phyloP scores from a whole-genome alignment of 768 basidiomycete species.

The Panus rudis region DNA sequence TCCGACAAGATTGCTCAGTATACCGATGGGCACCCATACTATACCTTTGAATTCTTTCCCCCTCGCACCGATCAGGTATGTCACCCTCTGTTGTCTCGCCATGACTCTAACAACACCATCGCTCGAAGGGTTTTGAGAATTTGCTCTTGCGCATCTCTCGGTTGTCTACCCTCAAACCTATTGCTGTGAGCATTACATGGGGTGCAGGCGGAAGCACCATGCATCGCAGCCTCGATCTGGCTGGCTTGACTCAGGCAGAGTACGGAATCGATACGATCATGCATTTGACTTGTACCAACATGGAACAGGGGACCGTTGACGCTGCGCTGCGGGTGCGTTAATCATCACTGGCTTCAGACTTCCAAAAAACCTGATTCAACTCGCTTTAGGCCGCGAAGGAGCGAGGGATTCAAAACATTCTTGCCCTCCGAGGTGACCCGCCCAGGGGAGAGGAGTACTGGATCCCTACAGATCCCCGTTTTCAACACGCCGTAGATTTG shows the following conservation, averaged over 20 bases:
- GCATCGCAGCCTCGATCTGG: slow-evolving; percentile 82
- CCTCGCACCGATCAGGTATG: slow-evolving; percentile 84
- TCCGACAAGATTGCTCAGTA: slow-evolving; percentile 55
- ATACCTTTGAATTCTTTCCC: slow-evolving; percentile 95
- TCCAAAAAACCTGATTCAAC: neutral
- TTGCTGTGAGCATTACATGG: slow-evolving; percentile 94
- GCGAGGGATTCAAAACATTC: slow-evolving; percentile 78
- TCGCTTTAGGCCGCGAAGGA: slow-evolving; percentile 61
- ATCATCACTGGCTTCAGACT: neutral
- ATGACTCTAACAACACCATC: no score
- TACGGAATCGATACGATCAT: slow-evolving; percentile 82
- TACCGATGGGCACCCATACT: slow-evolving; percentile 55
- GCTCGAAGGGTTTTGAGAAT: slow-evolving; percentile 90
- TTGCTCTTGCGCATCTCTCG: slow-evolving; percentile 82
- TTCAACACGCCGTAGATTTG: slow-evolving; percentile 83
- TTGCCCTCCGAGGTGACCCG: slow-evolving; percentile 93
- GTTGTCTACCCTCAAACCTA: slow-evolving; percentile 65
- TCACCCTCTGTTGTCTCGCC: neutral
- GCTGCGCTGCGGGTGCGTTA: slow-evolving; percentile 70
- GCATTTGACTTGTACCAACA: slow-evolving; percentile 96
- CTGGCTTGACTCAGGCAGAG: slow-evolving; percentile 63
- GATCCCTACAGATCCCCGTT: slow-evolving; percentile 78
- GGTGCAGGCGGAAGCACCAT: slow-evolving; percentile 93
- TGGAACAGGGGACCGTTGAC: slow-evolving; percentile 84
- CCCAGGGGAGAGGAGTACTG: slow-evolving; percentile 92